Evolutionary conservation across 495 filamentous ascomycete genomes (phyloP), one percentile per base, ranked within the genome.

Genomic region (Bathelium albidoporum): DNA sequence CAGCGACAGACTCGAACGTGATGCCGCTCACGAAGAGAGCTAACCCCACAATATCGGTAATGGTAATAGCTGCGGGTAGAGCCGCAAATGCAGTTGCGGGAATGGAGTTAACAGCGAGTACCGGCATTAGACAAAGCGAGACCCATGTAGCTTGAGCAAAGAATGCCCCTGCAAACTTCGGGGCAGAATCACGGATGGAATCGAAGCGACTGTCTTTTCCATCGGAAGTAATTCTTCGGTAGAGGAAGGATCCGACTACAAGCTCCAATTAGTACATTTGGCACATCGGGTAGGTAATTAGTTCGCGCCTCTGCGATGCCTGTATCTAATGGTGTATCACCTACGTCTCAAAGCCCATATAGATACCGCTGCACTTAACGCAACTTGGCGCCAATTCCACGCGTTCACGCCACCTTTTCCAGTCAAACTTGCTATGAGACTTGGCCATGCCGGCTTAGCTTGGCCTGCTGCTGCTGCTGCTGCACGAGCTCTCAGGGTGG

Each of bases 181-280:
- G 65, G 0, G 82, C 79, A 1, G 77, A 77, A 39, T 64, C 72
- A 60, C 82, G 81, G 71, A 88, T 84, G 60, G 71, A 66, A 62
- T 87, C 82, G 74, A 88, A 87, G 60, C 84, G 80, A 43, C 79
- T 82, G 75, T 88, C 85, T 32, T 75, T 65, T 22, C 84, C 81
- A 31, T 81, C 69, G 20, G 72, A 58, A 10, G 80, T 73, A 59
- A 85, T 75, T 31, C 85, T 79, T 9, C 72, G 67, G 74, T 85
- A 85, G 58, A 87, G 80, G 70, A 79, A 85, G 0, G 77, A 67
- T 10, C 86, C 84, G 70, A 88, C 83, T 87, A 41, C 32, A 55
- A 7, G 24, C 16, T 10, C 5, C 26, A n/a, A 9, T 55, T 29
- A 55, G 49, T 29, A 9, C 11, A 28, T 16, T 55, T 5, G 0